These are phyloP conservation scores for Eucalyptus dawsonii DNA, from an alignment of 345 rosid species.

Conservation along the genomic window DNA sequence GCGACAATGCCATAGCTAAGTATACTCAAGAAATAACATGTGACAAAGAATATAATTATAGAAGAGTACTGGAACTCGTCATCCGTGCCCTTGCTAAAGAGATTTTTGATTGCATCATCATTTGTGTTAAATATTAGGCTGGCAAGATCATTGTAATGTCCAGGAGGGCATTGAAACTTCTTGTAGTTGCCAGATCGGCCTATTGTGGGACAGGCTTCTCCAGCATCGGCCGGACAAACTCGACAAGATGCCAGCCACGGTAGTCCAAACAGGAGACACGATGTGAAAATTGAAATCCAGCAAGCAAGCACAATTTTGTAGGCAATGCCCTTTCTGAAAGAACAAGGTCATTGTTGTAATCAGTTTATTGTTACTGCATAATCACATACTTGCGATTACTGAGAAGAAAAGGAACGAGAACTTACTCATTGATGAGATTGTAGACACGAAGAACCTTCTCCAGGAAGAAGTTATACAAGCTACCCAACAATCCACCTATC, in stretches of 20 bases:
- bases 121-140: conserved; percentile 95
- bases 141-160: conserved; percentile 82
- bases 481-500: conserved; percentile 81
- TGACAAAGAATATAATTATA: too few relatives aligned
- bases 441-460: conserved; percentile 62
- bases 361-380: not conserved
- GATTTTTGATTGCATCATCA: conserved; percentile 83
- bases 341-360: not conserved
- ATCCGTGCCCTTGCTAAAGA: conserved; percentile 79
- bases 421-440: conserved; percentile 70
- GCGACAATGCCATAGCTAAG: too few relatives aligned
- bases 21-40: too few relatives aligned
- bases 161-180: conserved; percentile 74
- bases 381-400: not conserved
- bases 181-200: conserved; percentile 93
- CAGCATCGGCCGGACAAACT: conserved; percentile 56
- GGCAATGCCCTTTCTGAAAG: conserved; percentile 48
- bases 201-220: conserved; percentile 81
- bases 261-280: conserved; percentile 82
- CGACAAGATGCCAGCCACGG: conserved; percentile 82
- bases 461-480: conserved; percentile 59
- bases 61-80: not conserved
- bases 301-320: conserved; percentile 59
- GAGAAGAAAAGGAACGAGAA: not conserved
- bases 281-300: conserved; percentile 55